These are phyloP conservation scores for Xylaria flabelliformis DNA, from an alignment of 495 filamentous ascomycete genomes.

Conservation along the genomic window DNA sequence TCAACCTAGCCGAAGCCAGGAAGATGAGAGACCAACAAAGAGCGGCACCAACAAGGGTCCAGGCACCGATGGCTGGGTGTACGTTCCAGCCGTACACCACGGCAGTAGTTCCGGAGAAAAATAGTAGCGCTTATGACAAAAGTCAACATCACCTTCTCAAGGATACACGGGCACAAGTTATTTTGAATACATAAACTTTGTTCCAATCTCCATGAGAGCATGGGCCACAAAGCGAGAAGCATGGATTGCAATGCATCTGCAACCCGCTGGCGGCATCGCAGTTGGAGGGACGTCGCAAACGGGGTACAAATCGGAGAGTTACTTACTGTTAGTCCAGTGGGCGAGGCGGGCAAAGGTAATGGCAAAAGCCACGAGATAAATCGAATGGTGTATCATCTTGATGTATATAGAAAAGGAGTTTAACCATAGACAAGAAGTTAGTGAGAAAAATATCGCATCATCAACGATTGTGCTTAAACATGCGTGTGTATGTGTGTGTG, in stretches of 20 bases:
- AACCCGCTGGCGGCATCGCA: neutral
- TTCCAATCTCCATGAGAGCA: neutral
- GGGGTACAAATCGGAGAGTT: neutral
- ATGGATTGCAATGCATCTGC: too few relatives aligned
- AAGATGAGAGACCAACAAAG: neutral
- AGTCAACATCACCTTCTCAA: neutral
- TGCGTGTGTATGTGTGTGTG: neutral
- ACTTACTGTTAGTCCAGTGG: slow-evolving; percentile 5
- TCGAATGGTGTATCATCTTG: slow-evolving; percentile 5
- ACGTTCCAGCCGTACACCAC: slow-evolving; percentile 14
- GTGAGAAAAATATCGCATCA: neutral
- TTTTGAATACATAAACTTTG: neutral
- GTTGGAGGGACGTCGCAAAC: neutral
- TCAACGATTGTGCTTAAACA: neutral
- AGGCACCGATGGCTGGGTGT: neutral
- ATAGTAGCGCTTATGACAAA: neutral
- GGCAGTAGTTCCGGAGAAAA: neutral
- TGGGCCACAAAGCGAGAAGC: neutral
- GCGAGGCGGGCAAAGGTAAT: neutral
- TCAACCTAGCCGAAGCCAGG: neutral
- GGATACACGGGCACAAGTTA: neutral
- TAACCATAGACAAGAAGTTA: neutral
- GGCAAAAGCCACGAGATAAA: slow-evolving; percentile 1
- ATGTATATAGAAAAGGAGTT: neutral
- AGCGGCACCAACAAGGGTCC: neutral